Percentiles rank a stretch among this genome's conserved stretches.
Evolutionary conservation across 2,329 filamentous ascomycete genomes (phyloP).

Genomic region (Hypoxylon sp.): DNA sequence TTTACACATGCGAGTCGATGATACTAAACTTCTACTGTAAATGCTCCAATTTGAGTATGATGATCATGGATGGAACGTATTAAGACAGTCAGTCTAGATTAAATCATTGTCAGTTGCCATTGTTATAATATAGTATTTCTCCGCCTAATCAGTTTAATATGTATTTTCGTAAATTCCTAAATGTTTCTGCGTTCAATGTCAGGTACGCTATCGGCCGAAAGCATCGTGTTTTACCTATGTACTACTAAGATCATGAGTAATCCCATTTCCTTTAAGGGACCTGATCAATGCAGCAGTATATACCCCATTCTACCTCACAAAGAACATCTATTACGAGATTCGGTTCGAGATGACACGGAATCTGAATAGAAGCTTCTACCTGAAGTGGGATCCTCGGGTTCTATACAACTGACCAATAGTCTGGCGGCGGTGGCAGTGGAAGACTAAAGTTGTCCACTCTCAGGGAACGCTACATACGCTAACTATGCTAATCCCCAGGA

Average conservation of each 20-base stretch:
- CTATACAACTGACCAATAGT: neutral
- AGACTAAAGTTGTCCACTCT: no score
- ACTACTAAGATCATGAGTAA: neutral
- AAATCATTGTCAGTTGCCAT: neutral
- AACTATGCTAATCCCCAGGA: constrained; percentile 1
- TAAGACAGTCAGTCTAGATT: neutral
- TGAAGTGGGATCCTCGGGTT: neutral
- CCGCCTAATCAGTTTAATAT: neutral
- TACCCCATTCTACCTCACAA: neutral
- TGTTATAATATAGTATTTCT: neutral
- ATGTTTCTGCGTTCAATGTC: neutral
- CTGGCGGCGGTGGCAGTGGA: neutral
- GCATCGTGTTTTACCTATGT: neutral
- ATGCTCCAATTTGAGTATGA: neutral
- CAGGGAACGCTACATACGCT: neutral
- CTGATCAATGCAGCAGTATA: neutral
- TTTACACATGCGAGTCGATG: no score
- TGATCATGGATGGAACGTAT: neutral
- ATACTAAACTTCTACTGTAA: no score
- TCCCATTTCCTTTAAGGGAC: neutral
- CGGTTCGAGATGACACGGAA: neutral
- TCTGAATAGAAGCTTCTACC: neutral
- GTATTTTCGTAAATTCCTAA: neutral
- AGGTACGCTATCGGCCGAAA: neutral
- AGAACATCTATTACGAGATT: neutral